Evolutionary conservation across 352 stramenopile species (phyloP).

Genomic region (Pythium rishiriense): DNA sequence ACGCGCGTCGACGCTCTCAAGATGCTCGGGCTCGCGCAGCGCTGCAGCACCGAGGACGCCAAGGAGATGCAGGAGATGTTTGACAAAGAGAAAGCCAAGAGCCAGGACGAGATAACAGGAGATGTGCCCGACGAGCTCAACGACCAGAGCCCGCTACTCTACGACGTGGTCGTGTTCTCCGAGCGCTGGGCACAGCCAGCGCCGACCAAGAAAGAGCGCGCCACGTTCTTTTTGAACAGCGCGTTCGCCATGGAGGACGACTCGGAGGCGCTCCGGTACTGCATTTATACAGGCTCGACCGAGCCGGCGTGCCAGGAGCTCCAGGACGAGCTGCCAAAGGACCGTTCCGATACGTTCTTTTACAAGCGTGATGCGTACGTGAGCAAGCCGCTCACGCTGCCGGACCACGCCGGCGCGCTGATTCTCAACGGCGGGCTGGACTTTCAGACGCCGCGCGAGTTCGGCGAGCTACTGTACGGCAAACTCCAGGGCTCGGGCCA

Average conservation of each 20-base stretch:
- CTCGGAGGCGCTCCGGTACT: not conserved
- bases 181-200: not conserved
- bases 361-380: conserved; percentile 41
- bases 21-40: not conserved
- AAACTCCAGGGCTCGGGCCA: conserved; percentile 13
- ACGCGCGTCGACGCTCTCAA: conserved; percentile 1
- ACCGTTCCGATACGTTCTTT: conserved; percentile 10
- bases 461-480: conserved; percentile 16
- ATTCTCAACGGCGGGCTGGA: conserved; percentile 38
- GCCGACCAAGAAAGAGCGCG: conserved; percentile 1
- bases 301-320: not conserved
- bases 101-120: not conserved
- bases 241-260: not conserved
- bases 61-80: not conserved
- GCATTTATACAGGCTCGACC: not conserved
- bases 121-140: not conserved
- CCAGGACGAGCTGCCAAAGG: not conserved
- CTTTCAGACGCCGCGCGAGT: conserved; percentile 30
- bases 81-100: not conserved
- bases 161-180: conserved; percentile 8
- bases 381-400: conserved; percentile 26
- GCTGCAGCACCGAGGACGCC: conserved; percentile 3
- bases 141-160: not conserved
- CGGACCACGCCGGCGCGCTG: conserved; percentile 29
- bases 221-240: not conserved